Evolutionary conservation across 768 basidiomycete species (phyloP), one percentile per base, ranked within the genome.

Genomic region (Postia placenta): DNA sequence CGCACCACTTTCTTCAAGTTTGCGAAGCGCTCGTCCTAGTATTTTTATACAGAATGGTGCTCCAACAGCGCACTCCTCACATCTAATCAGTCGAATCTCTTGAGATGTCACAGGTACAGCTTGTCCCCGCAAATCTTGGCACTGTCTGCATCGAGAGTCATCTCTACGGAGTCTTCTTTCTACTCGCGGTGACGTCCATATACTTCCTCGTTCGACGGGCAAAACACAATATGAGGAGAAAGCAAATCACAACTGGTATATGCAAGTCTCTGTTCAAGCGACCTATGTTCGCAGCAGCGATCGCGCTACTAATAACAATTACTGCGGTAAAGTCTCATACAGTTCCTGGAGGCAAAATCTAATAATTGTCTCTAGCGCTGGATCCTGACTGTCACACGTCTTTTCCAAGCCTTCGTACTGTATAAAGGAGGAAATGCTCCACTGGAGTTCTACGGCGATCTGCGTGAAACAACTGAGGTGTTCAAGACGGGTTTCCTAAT

Each of bases 341-440:
- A 15, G 7, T 33, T 33, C 30, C 15, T 7, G 15, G 15, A 33
- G 30, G 15, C 30, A 7, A 33, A 7, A 33, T 7, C 30, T 33
- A 33, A 7, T 33, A 33, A 7, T 33, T 15, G 30, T 33, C 30
- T 28, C 23, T 23, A 50, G 49, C 42, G 45, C 26, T 50, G 49
- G 49, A 28, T 39, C 12, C 35, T 50, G 14, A 38, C 26, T 11
- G 23, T 50, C 24, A 36, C 25, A 11, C 49, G 49, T n/a, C n/a
- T 50, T 12, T 50, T 50, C 37, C 23, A 37, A 7, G 49, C 49
- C n/a, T 50, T 50, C 35, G 28, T 45, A 25, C 12, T 11, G 17
- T 39, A 26, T 17, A 26, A 44, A 25, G 36, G 37, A 11, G 49
- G 49, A 4, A 15, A n/a, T 19, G 27, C 17, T 4, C 49, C 49